phyloP scores from a whole-genome alignment of 164 flowering plant genomes.

The Dillenia turbinata region DNA sequence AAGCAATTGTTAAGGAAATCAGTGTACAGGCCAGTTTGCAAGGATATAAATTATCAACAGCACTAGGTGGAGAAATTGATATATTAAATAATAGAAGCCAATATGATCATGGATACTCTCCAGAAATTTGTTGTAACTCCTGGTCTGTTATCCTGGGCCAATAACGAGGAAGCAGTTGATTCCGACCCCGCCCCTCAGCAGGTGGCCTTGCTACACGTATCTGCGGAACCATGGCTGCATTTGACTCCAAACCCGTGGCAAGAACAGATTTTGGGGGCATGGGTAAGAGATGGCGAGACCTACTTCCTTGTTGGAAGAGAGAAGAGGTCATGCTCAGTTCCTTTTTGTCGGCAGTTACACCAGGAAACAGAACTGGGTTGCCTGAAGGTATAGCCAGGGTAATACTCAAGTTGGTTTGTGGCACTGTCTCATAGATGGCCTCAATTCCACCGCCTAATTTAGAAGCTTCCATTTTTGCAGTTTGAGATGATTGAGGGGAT shows the following conservation, averaged over 20 bases:
- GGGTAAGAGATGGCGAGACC: slow-evolving; percentile 61
- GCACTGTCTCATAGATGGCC: slow-evolving; percentile 31
- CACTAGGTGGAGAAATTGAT: neutral
- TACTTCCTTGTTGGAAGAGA: slow-evolving; percentile 47
- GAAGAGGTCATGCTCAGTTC: slow-evolving; percentile 31
- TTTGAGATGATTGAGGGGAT: slow-evolving; percentile 31
- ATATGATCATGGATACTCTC: slow-evolving; percentile 47
- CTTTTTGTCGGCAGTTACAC: slow-evolving; percentile 38
- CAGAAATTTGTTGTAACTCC: slow-evolving; percentile 64
- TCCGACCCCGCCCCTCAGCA: slow-evolving; percentile 51
- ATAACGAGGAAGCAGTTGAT: slow-evolving; percentile 62
- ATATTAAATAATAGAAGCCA: too few relatives aligned
- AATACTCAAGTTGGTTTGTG: slow-evolving; percentile 58
- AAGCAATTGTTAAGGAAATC: slow-evolving; percentile 6
- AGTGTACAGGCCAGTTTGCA: neutral
- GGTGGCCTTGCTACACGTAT: slow-evolving; percentile 62
- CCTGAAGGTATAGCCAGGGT: slow-evolving; percentile 39
- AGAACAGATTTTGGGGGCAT: slow-evolving; percentile 49
- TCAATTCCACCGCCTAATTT: slow-evolving; percentile 23
- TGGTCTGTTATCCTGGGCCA: slow-evolving; percentile 70
- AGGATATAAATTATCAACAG: neutral
- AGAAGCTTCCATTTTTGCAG: slow-evolving; percentile 24
- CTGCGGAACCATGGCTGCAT: slow-evolving; percentile 31
- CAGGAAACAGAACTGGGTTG: slow-evolving; percentile 20
- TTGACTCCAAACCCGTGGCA: slow-evolving; percentile 35